These are phyloP conservation scores for Spinellus fusiger DNA, from an alignment of 192 early-diverging fungal genomes.

Conservation along the genomic window DNA sequence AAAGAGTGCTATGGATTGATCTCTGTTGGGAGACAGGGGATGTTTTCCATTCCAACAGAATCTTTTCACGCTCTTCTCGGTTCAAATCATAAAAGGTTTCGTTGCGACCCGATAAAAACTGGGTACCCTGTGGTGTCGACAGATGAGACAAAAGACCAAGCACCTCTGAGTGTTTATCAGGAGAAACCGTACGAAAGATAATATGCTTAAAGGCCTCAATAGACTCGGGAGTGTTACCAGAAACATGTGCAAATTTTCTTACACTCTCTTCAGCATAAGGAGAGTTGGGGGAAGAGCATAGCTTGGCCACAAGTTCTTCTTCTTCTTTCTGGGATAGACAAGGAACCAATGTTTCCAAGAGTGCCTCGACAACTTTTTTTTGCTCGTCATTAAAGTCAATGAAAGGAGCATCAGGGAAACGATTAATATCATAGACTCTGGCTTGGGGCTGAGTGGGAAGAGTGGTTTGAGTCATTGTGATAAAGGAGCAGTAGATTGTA, in stretches of 20 bases:
- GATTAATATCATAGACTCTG: too few relatives aligned
- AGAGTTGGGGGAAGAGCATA: slow-evolving; percentile 4
- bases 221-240: not conserved
- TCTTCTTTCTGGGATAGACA: slow-evolving; percentile 32
- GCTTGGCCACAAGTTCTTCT: slow-evolving; percentile 11
- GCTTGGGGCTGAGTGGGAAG: too few relatives aligned
- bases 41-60: slow-evolving; percentile 23
- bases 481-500: too few relatives aligned
- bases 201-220: not conserved
- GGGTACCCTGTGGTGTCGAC: slow-evolving; percentile 24
- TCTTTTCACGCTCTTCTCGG: slow-evolving; percentile 20
- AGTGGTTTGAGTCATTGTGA: too few relatives aligned
- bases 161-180: slow-evolving; percentile 17
- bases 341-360: slow-evolving; percentile 43
- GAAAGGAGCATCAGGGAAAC: too few relatives aligned
- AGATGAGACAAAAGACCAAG: slow-evolving; percentile 21
- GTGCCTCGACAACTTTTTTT: too few relatives aligned
- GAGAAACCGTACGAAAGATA: not conserved
- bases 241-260: not conserved
- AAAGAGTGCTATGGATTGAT: slow-evolving; percentile 26
- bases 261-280: slow-evolving; percentile 17
- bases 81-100: slow-evolving; percentile 27
- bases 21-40: slow-evolving; percentile 18
- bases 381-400: too few relatives aligned
- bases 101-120: slow-evolving; percentile 21